Percentiles rank a stretch among this genome's conserved stretches.
Evolutionary conservation across 345 rosid species (phyloP).

Genomic region (Eucalyptus virginea): DNA sequence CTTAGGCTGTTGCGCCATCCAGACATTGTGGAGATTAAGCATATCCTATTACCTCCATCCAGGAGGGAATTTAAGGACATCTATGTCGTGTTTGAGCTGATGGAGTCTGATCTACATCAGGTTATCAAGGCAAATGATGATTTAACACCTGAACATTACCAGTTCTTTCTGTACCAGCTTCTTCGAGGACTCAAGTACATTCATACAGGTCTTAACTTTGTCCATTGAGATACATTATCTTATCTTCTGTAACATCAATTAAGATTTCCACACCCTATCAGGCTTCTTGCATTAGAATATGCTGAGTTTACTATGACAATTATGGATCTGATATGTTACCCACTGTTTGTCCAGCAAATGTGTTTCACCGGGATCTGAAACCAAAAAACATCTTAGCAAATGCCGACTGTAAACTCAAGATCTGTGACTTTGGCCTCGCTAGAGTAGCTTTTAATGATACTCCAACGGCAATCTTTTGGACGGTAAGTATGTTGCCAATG

Average conservation of each 20-base stretch:
- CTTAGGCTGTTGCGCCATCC: constrained; percentile 84
- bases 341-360: constrained; percentile 48
- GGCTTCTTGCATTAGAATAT: not conserved
- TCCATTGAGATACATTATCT: not conserved
- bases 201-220: constrained; percentile 61
- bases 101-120: constrained; percentile 92
- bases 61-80: constrained; percentile 83
- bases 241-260: not conserved
- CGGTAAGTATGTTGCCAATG: constrained; percentile 22
- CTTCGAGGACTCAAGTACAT: constrained; percentile 90
- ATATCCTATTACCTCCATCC: constrained; percentile 82
- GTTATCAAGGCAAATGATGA: constrained; percentile 94
- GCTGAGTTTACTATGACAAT: not conserved
- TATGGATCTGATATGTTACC: not conserved
- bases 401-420: constrained; percentile 93
- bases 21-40: constrained; percentile 90
- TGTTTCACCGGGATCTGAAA: constrained; percentile 87
- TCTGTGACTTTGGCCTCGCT: constrained; percentile 98
- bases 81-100: constrained; percentile 81
- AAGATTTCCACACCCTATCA: not conserved
- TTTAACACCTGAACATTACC: constrained; percentile 85
- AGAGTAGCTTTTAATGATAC: constrained; percentile 93
- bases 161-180: constrained; percentile 89
- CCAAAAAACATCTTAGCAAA: constrained; percentile 93
- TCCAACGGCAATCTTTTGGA: constrained; percentile 94